phyloP scores from a whole-genome alignment of 495 filamentous ascomycete genomes.

The Tirmania nivea region DNA sequence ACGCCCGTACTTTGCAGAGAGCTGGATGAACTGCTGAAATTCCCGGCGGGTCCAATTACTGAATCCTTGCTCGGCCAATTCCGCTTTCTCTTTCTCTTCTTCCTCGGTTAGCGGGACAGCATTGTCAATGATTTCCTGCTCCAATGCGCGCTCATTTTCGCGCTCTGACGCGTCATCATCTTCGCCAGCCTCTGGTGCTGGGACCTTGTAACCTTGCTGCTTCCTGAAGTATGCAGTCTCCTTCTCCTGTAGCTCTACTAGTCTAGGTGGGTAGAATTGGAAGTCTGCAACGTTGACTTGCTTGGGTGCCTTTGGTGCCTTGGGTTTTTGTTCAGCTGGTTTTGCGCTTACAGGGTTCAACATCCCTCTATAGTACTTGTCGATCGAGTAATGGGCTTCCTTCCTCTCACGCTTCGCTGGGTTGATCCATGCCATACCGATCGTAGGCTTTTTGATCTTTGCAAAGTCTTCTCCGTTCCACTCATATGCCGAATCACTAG shows the following conservation, averaged over 20 bases:
- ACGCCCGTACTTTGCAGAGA: conserved; percentile 77
- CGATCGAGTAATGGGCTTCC: conserved; percentile 92
- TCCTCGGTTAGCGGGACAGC: conserved; percentile 74
- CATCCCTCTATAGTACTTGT: conserved; percentile 93
- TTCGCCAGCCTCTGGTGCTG: conserved; percentile 48
- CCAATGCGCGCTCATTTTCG: conserved; percentile 66
- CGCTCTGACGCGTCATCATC: conserved; percentile 68
- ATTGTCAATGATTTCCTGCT: conserved; percentile 82
- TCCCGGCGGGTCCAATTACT: conserved; percentile 87
- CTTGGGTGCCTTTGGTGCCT: conserved; percentile 87
- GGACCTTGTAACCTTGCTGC: conserved; percentile 82
- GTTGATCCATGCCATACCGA: conserved; percentile 94
- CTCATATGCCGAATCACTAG: conserved; percentile 86
- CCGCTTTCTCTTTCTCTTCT: conserved; percentile 64
- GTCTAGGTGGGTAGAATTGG: conserved; percentile 73
- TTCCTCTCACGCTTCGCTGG: conserved; percentile 96
- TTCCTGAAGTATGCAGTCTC: conserved; percentile 93
- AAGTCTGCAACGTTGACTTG: conserved; percentile 85
- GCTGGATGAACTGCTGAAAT: conserved; percentile 95
- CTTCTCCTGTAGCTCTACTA: conserved; percentile 79
- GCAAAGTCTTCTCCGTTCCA: conserved; percentile 97
- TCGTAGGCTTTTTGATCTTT: conserved; percentile 68
- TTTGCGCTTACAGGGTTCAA: conserved; percentile 50
- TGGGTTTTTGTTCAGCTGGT: conserved; percentile 73
- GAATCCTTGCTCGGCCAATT: conserved; percentile 66